Base-by-base conservation (phyloP, 2,329 filamentous ascomycete genomes). In the Pseudocercospora vitis region DNA sequence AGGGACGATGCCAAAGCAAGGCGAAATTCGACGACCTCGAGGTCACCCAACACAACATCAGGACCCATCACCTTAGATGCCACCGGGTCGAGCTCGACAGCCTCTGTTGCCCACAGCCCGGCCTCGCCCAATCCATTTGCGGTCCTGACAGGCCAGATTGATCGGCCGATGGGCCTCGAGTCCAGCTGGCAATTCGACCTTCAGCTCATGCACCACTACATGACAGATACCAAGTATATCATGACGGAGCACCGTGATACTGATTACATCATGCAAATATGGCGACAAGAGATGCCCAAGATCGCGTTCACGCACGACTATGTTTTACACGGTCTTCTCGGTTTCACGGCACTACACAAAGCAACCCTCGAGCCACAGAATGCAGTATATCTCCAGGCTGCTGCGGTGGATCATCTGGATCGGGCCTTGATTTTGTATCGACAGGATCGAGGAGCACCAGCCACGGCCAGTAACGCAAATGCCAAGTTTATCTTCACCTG, bases 141-240 rank as follows among this genome's bases (percentile, higher is more conserved):
- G 6, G 53, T 63, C n/a, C 52, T 66, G 19, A 66, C 62, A 7
- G 62, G 60, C 9, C 51, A 59, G 16, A 61, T 68, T 31, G 59
- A 66, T n/a, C 55, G 64, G 31, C 54, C 58, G 28, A 31, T 56
- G 4, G 56, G 56, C 11, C 44, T 60, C n/a, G 57, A 61, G 33
- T 57, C 56, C 23, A 55, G 52, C 19, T 66, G 65, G 65, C 65
- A 65, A 33, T 46, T 61, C 18, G 64, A 68, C 48, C 55, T 69
- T 4, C 57, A 65, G 49, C 56, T 69, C 8, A 66, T 69, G 65
- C 66, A 69, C 40, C 65, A 69, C 48, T 68, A 61, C 45, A 58
- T 59, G 47, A 52, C 51, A 9, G 49, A 64, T 35, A 60, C 63
- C 8, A 55, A 59, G 33, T 52, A 58, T 24, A 53, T 67, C 26